Evolutionary conservation across 306 rosid species (phyloP).

Genomic region (Cicer bijugum): DNA sequence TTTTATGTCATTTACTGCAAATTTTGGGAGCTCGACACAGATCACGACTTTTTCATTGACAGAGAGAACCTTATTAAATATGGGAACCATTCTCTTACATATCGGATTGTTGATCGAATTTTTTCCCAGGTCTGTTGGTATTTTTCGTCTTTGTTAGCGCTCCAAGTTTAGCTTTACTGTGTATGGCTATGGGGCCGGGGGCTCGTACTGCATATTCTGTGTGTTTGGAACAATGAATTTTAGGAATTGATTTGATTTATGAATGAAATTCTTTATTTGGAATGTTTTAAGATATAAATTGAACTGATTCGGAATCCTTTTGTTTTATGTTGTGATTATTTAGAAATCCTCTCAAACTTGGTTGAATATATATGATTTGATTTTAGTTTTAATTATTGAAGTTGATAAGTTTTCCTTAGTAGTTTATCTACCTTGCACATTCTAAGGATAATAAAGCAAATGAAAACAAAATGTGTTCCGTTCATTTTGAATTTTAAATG

Average conservation of each 20-base stretch:
- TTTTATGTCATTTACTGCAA: constrained; percentile 99
- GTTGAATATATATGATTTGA: constrained; percentile 31
- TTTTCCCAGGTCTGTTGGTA: constrained; percentile 91
- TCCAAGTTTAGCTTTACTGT: constrained; percentile 33
- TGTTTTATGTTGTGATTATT: not conserved
- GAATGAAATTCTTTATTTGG: constrained; percentile 19
- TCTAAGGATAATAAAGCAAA: constrained; percentile 1
- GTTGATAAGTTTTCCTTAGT: constrained; percentile 12
- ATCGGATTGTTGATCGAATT: constrained; percentile 98
- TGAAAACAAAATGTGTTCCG: constrained; percentile 7
- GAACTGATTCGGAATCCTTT: constrained; percentile 11
- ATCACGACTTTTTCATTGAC: constrained; percentile 95
- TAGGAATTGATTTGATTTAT: constrained; percentile 32
- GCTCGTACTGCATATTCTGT: constrained; percentile 17
- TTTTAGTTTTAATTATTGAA: constrained; percentile 28
- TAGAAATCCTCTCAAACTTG: constrained; percentile 34
- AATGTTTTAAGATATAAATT: constrained; percentile 14
- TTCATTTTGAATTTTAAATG: constrained; percentile 36
- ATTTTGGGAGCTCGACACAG: constrained; percentile 99
- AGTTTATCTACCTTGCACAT: not conserved
- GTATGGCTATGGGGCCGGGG: not conserved
- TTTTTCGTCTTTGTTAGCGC: constrained; percentile 8
- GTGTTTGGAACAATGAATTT: constrained; percentile 13
- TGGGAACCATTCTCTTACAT: constrained; percentile 99
- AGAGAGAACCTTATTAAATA: constrained; percentile 98